phyloP scores from a whole-genome alignment of 2,329 filamentous ascomycete genomes.

The Penicillium sp. region DNA sequence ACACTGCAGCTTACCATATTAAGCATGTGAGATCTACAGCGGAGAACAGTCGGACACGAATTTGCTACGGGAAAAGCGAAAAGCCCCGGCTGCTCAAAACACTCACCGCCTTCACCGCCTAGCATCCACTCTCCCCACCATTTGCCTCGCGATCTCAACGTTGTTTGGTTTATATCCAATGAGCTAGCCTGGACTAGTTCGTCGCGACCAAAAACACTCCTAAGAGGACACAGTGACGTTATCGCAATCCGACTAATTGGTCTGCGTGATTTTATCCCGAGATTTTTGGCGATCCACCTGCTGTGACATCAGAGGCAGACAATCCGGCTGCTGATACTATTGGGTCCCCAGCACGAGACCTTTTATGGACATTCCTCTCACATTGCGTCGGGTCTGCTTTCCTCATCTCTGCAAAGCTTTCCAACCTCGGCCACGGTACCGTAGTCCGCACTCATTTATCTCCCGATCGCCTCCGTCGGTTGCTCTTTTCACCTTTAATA shows the following conservation, averaged over 20 bases:
- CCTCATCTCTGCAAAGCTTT: slow-evolving; percentile 19
- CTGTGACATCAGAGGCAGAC: slow-evolving; percentile 1
- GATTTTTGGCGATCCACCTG: neutral
- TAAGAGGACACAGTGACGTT: slow-evolving; percentile 22
- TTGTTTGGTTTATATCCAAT: slow-evolving; percentile 14
- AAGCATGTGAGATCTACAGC: slow-evolving; percentile 13
- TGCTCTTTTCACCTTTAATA: slow-evolving; percentile 23
- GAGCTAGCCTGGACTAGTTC: neutral
- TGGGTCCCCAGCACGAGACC: slow-evolving; percentile 8
- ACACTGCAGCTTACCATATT: slow-evolving; percentile 9
- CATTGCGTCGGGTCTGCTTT: slow-evolving; percentile 26
- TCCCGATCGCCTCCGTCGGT: slow-evolving; percentile 20
- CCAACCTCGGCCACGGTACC: slow-evolving; percentile 34
- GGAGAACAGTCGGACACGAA: slow-evolving; percentile 4
- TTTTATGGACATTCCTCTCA: slow-evolving; percentile 21
- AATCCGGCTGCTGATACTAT: slow-evolving; percentile 16
- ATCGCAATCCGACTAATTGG: neutral
- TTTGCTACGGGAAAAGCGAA: slow-evolving; percentile 10
- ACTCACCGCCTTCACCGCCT: slow-evolving; percentile 3
- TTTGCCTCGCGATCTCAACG: slow-evolving; percentile 15
- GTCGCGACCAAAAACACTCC: neutral
- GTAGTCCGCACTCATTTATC: slow-evolving; percentile 19
- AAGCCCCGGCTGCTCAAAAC: neutral
- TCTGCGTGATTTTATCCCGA: neutral
- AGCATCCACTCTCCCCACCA: slow-evolving; percentile 12